Percentiles rank a stretch among this genome's conserved stretches.
Conservation (phyloP, 2,329 filamentous ascomycete genomes). For the Monosporascus sp. region DNA sequence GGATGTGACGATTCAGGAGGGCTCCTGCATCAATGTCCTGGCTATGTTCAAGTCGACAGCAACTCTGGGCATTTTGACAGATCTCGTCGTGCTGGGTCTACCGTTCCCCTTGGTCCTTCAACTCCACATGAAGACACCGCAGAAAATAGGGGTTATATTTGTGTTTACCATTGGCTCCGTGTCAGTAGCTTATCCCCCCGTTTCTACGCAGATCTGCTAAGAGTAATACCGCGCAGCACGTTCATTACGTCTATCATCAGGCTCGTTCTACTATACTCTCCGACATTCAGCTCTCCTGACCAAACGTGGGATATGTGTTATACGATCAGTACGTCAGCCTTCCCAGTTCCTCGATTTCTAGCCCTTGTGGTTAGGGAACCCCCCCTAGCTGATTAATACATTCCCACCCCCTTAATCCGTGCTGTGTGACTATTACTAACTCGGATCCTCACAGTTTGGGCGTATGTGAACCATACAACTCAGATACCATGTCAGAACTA, state of each 20-base stretch:
- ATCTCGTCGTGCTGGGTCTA: not conserved
- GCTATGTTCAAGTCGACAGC: not conserved
- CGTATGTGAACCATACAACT: not conserved
- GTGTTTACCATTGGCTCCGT: not conserved
- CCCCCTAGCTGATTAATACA: no score
- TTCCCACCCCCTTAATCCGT: not conserved
- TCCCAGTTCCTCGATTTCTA: not conserved
- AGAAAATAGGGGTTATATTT: not conserved
- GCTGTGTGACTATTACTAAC: not conserved
- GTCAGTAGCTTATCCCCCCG: not conserved
- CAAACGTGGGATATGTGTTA: not conserved
- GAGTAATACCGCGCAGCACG: not conserved
- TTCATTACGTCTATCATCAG: not conserved
- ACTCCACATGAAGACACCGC: not conserved
- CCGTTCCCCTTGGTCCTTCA: not conserved
- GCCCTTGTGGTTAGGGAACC: no score
- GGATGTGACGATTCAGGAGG: not conserved
- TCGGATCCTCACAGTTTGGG: not conserved
- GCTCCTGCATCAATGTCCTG: not conserved
- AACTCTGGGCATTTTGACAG: not conserved
- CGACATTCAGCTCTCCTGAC: not conserved
- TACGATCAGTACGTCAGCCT: not conserved
- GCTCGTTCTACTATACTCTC: not conserved
- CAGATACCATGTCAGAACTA: not conserved
- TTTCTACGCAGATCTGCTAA: not conserved